Conservation (phyloP, 2,329 filamentous ascomycete genomes). For the Diaporthe sp. region DNA sequence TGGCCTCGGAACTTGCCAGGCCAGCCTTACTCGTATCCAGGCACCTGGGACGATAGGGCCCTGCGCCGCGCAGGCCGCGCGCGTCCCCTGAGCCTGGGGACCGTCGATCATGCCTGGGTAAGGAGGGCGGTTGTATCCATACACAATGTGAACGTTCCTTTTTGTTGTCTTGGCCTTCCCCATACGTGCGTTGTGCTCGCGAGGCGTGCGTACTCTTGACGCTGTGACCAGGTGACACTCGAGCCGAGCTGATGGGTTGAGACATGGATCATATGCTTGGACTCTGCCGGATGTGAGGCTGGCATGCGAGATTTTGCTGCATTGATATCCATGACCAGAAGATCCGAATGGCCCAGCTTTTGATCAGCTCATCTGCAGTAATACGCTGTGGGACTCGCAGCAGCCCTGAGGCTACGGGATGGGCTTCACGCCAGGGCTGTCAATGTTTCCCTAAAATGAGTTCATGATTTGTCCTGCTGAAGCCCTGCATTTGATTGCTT, state of each 20-base stretch:
- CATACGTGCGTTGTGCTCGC: background rate
- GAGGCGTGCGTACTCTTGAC: background rate
- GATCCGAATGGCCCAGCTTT: background rate
- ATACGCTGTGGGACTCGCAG: background rate
- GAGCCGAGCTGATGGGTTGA: background rate
- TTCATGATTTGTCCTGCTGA: background rate
- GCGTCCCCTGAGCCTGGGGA: background rate
- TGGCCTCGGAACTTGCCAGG: conserved; percentile 29
- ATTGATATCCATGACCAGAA: background rate
- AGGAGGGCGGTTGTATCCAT: background rate
- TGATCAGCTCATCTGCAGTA: background rate
- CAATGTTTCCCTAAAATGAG: background rate
- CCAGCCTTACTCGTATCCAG: conserved; percentile 21
- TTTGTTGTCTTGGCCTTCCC: background rate
- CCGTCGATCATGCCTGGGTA: background rate
- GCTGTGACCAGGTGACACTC: conserved; percentile 16
- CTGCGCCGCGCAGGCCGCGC: background rate
- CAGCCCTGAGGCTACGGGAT: background rate
- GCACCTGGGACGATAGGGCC: background rate
- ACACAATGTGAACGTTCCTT: background rate
- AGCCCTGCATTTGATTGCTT: background rate
- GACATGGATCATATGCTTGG: background rate
- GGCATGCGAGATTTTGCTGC: background rate
- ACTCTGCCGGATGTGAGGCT: background rate
- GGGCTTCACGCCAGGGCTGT: background rate